Evolutionary conservation across 176 grass and related monocot genomes (phyloP).

Genomic region (Eleusine coracana): DNA sequence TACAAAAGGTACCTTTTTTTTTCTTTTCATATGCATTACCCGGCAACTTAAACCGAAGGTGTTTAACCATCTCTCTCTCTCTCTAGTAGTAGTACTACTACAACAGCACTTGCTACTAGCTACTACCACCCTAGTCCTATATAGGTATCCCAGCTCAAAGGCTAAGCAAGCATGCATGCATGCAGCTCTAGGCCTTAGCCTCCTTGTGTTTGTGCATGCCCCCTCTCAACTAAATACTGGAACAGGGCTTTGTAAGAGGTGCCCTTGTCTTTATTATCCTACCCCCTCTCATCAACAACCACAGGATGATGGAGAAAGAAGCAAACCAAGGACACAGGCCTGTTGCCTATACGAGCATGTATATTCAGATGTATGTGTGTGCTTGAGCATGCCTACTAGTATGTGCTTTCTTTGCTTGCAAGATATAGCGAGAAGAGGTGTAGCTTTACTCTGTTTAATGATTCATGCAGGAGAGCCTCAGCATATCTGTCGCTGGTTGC

Average conservation of each 20-base stretch:
- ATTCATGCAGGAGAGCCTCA: conserved; percentile 43
- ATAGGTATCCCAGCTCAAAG: conserved; percentile 37
- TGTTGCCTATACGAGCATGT: conserved; percentile 36
- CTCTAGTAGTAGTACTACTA: conserved; percentile 39
- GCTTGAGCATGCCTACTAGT: conserved; percentile 28
- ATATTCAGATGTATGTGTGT: conserved; percentile 29
- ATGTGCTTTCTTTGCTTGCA: conserved; percentile 18
- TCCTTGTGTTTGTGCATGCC: conserved; percentile 56
- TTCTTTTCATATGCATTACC: background rate
- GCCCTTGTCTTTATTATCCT: conserved; percentile 78
- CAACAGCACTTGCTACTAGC: conserved; percentile 40
- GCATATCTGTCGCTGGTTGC: conserved; percentile 46
- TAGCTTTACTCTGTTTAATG: conserved; percentile 54
- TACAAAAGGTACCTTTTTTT: conserved; percentile 27
- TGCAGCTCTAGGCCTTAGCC: conserved; percentile 41
- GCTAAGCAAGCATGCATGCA: conserved; percentile 52
- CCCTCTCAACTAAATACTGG: conserved; percentile 75
- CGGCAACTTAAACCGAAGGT: background rate
- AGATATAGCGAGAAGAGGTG: conserved; percentile 31
- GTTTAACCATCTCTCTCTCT: background rate
- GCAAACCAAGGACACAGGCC: conserved; percentile 45
- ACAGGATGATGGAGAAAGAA: conserved; percentile 46
- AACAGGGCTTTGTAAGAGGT: conserved; percentile 85
- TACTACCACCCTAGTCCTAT: conserved; percentile 28
- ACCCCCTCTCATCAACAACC: conserved; percentile 23